Conservation (phyloP, 78 protist species). For the Diacronema lutheri region DNA sequence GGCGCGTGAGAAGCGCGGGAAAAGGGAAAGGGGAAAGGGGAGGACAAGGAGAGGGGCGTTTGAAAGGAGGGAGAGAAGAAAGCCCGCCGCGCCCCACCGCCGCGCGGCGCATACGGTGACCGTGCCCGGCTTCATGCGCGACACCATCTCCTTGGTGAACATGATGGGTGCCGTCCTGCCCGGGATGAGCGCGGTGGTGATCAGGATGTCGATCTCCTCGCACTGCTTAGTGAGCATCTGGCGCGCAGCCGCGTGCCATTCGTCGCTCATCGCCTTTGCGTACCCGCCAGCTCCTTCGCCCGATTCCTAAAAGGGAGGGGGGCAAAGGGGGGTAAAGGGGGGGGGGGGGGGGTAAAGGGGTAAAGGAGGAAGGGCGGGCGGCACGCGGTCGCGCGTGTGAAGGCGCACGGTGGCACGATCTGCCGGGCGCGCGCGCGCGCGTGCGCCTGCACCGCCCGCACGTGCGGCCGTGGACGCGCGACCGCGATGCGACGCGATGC, state of each 20-base stretch:
- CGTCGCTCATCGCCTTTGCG: slow-evolving; percentile 90
- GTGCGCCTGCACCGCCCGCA: no score
- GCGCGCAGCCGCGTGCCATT: slow-evolving; percentile 87
- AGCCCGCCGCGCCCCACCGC: no score
- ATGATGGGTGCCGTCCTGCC: slow-evolving; percentile 77
- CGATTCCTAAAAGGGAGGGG: background rate
- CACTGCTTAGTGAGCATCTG: slow-evolving; percentile 69
- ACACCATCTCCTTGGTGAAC: slow-evolving; percentile 72
- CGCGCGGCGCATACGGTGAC: no score
- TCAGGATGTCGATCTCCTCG: slow-evolving; percentile 89
- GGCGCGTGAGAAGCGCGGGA: no score
- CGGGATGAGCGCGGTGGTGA: slow-evolving; percentile 98
- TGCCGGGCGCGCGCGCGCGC: background rate
- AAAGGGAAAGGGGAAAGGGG: no score
- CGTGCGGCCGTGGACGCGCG: background rate
- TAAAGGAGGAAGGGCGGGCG: background rate
- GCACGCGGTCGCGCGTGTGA: background rate
- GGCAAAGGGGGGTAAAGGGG: no score
- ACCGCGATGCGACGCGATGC: background rate
- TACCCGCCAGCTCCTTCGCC: slow-evolving; percentile 78
- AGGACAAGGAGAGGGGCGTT: no score
- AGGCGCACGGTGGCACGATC: background rate
- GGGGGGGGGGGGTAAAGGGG: no score
- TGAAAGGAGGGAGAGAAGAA: no score
- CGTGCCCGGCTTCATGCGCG: slow-evolving; percentile 71